A percentile compares a stretch with the other conserved stretches of the same genome.
Conservation (phyloP, 1,139 yeast species). For the Kodamaea sp. region DNA sequence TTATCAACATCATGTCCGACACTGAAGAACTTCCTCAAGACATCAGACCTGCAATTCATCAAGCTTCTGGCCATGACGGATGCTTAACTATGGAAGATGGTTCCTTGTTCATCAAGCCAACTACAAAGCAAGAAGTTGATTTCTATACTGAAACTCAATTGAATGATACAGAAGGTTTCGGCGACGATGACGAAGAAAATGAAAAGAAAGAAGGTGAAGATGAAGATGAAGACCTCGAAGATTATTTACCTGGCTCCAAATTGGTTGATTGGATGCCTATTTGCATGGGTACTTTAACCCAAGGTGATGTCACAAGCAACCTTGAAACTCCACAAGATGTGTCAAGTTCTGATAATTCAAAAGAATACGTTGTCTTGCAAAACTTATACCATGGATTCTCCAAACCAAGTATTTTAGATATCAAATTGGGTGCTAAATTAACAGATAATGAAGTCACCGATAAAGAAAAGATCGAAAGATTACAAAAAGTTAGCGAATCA, state of each 20-base stretch:
- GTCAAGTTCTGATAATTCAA: constrained; percentile 10
- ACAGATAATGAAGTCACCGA: constrained; percentile 58
- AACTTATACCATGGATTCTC: constrained; percentile 61
- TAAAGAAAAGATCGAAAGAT: constrained; percentile 57
- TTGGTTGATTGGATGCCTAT: constrained; percentile 54
- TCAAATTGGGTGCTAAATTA: constrained; percentile 71
- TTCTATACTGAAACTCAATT: constrained; percentile 49
- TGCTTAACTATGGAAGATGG: constrained; percentile 57
- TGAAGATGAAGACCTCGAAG: constrained; percentile 10
- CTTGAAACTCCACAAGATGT: constrained; percentile 1
- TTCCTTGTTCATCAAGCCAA: constrained; percentile 66
- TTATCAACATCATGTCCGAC: constrained; percentile 2
- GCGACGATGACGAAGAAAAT: constrained; percentile 10
- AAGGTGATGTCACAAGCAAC: constrained; percentile 23
- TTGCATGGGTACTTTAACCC: constrained; percentile 35
- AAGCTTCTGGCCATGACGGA: constrained; percentile 93
- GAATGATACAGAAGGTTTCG: constrained; percentile 18
- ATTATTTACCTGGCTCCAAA: constrained; percentile 31
- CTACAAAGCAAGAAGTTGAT: constrained; percentile 59
- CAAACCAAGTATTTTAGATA: constrained; percentile 73
- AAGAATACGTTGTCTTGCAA: constrained; percentile 61
- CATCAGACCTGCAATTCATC: constrained; percentile 23
- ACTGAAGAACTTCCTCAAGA: constrained; percentile 6
- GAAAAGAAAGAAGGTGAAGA: constrained; percentile 7
- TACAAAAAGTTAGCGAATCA: constrained; percentile 55